Conservation (phyloP, 2,329 filamentous ascomycete genomes). For the Fusarium luffae region DNA sequence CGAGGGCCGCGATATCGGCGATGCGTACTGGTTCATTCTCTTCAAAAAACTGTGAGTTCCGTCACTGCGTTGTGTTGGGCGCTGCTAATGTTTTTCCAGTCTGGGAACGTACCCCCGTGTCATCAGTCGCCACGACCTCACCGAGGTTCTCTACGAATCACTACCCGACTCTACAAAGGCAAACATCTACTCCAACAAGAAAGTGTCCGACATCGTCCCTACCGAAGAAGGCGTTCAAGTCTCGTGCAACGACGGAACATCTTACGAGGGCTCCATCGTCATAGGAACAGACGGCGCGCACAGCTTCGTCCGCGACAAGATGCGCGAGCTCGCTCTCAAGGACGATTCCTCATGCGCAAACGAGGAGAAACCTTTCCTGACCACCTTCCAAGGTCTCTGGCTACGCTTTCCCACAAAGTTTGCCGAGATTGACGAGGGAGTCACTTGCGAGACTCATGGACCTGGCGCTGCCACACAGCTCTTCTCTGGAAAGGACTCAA, state of each 20-base stretch:
- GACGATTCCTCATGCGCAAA: slow-evolving; percentile 32
- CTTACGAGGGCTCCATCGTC: slow-evolving; percentile 35
- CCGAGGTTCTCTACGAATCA: slow-evolving; percentile 48
- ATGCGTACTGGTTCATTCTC: slow-evolving; percentile 38
- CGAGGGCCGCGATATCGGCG: slow-evolving; percentile 43
- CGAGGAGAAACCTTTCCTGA: slow-evolving; percentile 47
- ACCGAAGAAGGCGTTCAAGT: slow-evolving; percentile 19
- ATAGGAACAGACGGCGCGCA: slow-evolving; percentile 40
- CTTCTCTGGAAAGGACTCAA: slow-evolving; percentile 29
- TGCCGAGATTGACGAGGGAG: slow-evolving; percentile 34
- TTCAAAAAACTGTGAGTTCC: slow-evolving; percentile 42
- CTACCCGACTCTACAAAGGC: slow-evolving; percentile 46
- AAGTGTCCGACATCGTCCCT: slow-evolving; percentile 30
- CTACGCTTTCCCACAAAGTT: slow-evolving; percentile 44
- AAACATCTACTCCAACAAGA: slow-evolving; percentile 23
- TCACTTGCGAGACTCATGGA: slow-evolving; percentile 48
- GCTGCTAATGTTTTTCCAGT: slow-evolving; percentile 22
- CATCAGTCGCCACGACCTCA: slow-evolving; percentile 52
- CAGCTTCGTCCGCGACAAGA: slow-evolving; percentile 22
- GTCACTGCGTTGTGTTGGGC: rapidly evolving
- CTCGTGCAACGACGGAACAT: slow-evolving; percentile 34
- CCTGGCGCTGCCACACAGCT: slow-evolving; percentile 29
- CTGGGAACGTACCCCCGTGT: slow-evolving; percentile 45
- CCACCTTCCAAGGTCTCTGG: slow-evolving; percentile 51
- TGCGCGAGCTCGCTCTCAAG: slow-evolving; percentile 45